phyloP scores from a whole-genome alignment of 495 filamentous ascomycete species.

The Penicillium flavigenum region DNA sequence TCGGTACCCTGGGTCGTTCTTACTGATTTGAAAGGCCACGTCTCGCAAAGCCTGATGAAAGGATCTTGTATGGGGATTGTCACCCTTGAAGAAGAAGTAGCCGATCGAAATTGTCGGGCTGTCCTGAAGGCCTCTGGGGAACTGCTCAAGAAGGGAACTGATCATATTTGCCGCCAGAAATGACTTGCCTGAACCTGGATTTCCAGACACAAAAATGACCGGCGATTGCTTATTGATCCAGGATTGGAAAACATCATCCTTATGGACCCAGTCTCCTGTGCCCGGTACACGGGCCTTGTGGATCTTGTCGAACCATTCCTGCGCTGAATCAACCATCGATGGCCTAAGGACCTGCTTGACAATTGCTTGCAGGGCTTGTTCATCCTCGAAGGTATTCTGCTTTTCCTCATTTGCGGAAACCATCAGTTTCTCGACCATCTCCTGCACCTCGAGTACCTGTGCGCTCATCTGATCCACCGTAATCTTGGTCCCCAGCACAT shows the following conservation, averaged over 20 bases:
- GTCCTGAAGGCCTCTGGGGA: neutral
- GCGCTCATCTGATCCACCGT: constrained; percentile 18
- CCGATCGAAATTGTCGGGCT: constrained; percentile 20
- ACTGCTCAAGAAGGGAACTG: constrained; percentile 9
- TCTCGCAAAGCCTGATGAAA: constrained; percentile 28
- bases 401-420: neutral
- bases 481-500: constrained; percentile 10
- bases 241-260: constrained; percentile 24
- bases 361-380: constrained; percentile 9
- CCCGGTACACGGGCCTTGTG: constrained; percentile 25
- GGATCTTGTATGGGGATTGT: constrained; percentile 26
- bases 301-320: constrained; percentile 31
- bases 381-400: neutral
- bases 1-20: constrained; percentile 31
- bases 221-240: constrained; percentile 29
- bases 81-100: constrained; percentile 38
- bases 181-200: constrained; percentile 32
- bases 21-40: constrained; percentile 31
- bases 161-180: constrained; percentile 31
- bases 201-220: constrained; percentile 34
- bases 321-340: constrained; percentile 15
- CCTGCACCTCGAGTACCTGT: constrained; percentile 18
- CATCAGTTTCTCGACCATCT: constrained; percentile 7
- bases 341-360: constrained; percentile 9
- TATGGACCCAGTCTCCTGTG: constrained; percentile 37